A percentile compares a stretch with the other conserved stretches of the same genome.
Evolutionary conservation across 352 stramenopile genomes (phyloP).

Genomic region (Phytophthora kernoviae): DNA sequence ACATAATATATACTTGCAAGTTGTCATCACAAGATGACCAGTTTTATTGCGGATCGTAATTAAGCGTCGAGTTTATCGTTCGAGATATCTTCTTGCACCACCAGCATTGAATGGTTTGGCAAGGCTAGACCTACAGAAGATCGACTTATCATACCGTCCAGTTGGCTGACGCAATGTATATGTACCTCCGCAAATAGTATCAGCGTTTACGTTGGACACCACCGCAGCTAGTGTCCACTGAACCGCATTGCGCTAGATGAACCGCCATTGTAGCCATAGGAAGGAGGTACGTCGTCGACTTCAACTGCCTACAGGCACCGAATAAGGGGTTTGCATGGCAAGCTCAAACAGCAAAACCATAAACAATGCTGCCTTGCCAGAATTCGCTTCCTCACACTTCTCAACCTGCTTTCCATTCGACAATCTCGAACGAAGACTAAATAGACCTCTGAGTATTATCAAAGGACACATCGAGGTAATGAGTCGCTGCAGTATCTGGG

Average conservation of each 20-base stretch:
- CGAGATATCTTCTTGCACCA: too few species aligned
- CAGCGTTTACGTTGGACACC: background rate
- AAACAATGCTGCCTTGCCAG: background rate
- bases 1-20: too few species aligned
- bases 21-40: too few species aligned
- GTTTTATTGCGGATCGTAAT: too few species aligned
- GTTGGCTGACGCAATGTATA: too few species aligned
- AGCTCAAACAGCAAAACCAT: slow-evolving; percentile 1
- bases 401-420: background rate
- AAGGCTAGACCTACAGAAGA: too few species aligned
- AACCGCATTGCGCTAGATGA: background rate
- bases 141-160: too few species aligned
- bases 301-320: background rate
- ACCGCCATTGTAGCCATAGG: background rate
- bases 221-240: background rate
- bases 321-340: background rate
- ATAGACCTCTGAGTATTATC: too few species aligned
- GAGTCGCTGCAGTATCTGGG: slow-evolving; percentile 5
- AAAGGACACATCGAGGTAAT: too few species aligned
- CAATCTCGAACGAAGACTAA: slow-evolving; percentile 2
- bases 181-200: too few species aligned
- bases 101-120: too few species aligned
- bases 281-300: background rate
- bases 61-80: too few species aligned
- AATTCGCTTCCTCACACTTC: slow-evolving; percentile 4